Conservation (phyloP, 257 asterid species). For the Verbascum thapsus region DNA sequence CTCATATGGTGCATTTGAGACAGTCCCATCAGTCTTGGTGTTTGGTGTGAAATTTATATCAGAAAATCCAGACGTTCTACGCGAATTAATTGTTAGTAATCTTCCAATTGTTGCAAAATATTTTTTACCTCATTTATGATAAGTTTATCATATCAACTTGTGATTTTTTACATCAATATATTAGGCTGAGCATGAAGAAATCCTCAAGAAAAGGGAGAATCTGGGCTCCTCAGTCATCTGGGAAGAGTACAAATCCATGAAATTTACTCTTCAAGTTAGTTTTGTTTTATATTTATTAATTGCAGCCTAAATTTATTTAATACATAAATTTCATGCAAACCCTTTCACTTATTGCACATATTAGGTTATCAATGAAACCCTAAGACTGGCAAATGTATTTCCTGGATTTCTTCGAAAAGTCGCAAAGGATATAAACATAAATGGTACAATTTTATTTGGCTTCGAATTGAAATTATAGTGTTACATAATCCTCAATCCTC, state of each 20-base stretch:
- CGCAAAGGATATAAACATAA: constrained; percentile 32
- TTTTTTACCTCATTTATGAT: not conserved
- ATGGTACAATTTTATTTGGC: constrained; percentile 14
- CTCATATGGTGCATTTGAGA: constrained; percentile 17
- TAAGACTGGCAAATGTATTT: constrained; percentile 27
- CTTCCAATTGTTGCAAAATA: not conserved
- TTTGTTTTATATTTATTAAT: not conserved
- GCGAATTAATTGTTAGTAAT: constrained; percentile 27
- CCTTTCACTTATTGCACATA: not conserved
- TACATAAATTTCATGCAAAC: no score
- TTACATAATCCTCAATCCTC: no score
- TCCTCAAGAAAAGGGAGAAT: constrained; percentile 25
- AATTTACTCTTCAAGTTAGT: constrained; percentile 36
- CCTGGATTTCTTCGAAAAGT: constrained; percentile 38
- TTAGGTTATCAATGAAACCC: constrained; percentile 39
- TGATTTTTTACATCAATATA: not conserved
- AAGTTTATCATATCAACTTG: not conserved
- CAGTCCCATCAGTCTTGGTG: constrained; percentile 17
- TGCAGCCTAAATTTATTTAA: no score
- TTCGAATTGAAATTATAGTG: not conserved
- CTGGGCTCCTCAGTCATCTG: constrained; percentile 21
- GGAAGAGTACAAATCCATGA: constrained; percentile 42
- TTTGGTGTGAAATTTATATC: constrained; percentile 30
- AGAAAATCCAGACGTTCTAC: constrained; percentile 27
- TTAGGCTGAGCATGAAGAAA: constrained; percentile 40